A percentile compares a stretch with the other conserved stretches of the same genome.
These are phyloP conservation scores for Leccinum subfulvum DNA, from an alignment of 1,284 basidiomycete genomes.

Conservation along the genomic window DNA sequence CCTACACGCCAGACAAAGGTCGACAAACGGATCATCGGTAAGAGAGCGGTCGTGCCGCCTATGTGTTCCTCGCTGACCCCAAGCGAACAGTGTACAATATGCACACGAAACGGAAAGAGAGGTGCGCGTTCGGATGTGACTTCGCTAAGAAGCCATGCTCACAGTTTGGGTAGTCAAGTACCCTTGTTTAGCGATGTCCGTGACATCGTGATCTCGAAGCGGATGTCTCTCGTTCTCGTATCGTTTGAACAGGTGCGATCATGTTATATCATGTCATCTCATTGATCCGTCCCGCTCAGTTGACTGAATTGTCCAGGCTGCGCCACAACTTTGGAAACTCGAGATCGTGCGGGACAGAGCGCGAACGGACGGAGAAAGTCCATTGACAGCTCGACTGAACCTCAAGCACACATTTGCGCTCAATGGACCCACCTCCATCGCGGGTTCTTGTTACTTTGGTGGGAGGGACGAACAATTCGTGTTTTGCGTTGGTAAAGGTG, in stretches of 20 bases:
- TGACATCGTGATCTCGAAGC: constrained; percentile 64
- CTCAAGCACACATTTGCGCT: constrained; percentile 70
- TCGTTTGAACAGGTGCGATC: constrained; percentile 51
- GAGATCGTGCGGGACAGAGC: constrained; percentile 57
- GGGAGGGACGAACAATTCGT: constrained; percentile 73
- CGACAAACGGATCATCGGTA: constrained; percentile 76
- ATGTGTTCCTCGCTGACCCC: constrained; percentile 5
- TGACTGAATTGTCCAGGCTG: constrained; percentile 44
- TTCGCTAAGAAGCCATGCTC: neutral
- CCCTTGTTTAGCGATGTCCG: constrained; percentile 76
- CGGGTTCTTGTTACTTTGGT: constrained; percentile 76
- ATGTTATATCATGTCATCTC: neutral
- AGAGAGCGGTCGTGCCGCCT: constrained; percentile 15
- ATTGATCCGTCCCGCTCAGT: neutral
- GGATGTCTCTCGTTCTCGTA: constrained; percentile 59
- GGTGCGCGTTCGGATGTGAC: constrained; percentile 40
- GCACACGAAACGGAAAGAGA: constrained; percentile 62
- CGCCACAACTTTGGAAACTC: constrained; percentile 77
- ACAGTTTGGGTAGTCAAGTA: constrained; percentile 51
- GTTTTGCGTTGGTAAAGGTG: constrained; percentile 74
- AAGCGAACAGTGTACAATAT: constrained; percentile 63
- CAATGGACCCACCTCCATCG: constrained; percentile 66
- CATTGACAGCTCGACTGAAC: constrained; percentile 46
- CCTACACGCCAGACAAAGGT: constrained; percentile 62
- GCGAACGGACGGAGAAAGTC: constrained; percentile 26